These are phyloP conservation scores for Cryptococcus sp. DNA, from an alignment of 1,284 basidiomycete species.

Conservation along the genomic window DNA sequence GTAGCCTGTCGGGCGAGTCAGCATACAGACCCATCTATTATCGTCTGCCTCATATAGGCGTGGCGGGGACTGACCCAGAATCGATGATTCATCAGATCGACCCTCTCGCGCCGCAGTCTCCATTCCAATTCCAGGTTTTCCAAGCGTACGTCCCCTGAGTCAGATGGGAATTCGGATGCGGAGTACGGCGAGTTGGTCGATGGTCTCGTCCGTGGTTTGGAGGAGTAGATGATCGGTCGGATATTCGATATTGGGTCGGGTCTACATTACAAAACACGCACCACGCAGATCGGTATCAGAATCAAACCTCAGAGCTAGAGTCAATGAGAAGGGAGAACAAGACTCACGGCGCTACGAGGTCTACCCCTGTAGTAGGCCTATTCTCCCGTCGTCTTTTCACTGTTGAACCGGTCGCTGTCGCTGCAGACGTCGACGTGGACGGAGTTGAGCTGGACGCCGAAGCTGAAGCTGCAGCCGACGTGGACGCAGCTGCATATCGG, in stretches of 20 bases:
- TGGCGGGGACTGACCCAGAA: constrained; percentile 43
- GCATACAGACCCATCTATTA: background rate
- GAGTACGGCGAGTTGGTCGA: constrained; percentile 45
- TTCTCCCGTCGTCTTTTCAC: constrained; percentile 4
- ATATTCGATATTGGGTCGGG: constrained; percentile 51
- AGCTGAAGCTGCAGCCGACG: background rate
- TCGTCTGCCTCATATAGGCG: background rate
- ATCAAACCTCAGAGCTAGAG: background rate
- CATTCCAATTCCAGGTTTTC: constrained; percentile 45
- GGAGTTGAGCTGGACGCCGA: background rate
- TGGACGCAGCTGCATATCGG: background rate
- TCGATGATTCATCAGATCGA: constrained; percentile 48
- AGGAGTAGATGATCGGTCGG: constrained; percentile 48
- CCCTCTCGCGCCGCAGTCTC: constrained; percentile 42
- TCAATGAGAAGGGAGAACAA: background rate
- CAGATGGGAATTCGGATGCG: constrained; percentile 40
- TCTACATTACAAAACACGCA: constrained; percentile 19
- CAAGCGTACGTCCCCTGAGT: constrained; percentile 15
- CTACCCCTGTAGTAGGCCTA: constrained; percentile 24
- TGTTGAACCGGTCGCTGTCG: constrained; percentile 1
- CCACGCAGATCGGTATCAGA: background rate
- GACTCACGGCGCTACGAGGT: constrained; percentile 50
- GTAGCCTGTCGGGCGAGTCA: constrained; percentile 26
- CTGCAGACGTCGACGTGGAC: background rate
- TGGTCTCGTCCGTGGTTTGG: constrained; percentile 26